Evolutionary conservation across 306 rosid genomes (phyloP), one percentile per base, ranked within the genome.

Genomic region (Mucuna pruriens): DNA sequence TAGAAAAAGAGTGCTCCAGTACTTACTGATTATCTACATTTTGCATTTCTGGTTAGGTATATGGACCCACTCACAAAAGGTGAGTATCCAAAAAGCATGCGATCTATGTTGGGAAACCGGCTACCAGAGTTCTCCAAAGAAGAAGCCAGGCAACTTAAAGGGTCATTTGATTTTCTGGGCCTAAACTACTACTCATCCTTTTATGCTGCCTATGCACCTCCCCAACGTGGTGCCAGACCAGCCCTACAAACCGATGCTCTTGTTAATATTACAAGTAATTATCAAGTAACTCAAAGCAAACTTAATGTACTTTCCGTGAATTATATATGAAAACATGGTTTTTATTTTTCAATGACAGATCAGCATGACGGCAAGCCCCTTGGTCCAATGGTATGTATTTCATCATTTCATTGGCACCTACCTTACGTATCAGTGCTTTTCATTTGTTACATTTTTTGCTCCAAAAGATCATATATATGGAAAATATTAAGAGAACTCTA

Each of bases 51-150:
- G 13, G 4, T 58, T 48, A 84, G 87, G 87, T 67, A 45, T 66
- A 84, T 84, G 87, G 78, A 67, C 1, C 87, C 87, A 1, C 87
- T 84, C 78, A 79, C 87, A 38, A 79, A 74, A 74, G 87, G 84
- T 1, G 23, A 74, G 55, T 84, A 84, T 84, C 87, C 87, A 20
- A 74, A 84, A 75, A 84, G 78, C 78, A 79, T 84, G 87, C 81
- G 33, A 79, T 46, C 87, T 60, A 25, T 79, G 81, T 72, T 79
- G 19, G 84, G 87, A 58, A 58, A 58, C 6, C 78, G 87, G 78
- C 62, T 84, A 19, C 87, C 84, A 1, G 4, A 74, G 54, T 79
- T 84, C 74, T 67, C 87, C 29, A 40, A 29, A 67, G 78, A 84
- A 79, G 84, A 84, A 68, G 49, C 74, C 72, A 9, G 61, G 60